phyloP scores from a whole-genome alignment of 176 grass and related monocot genomes.

The Cocos nucifera region DNA sequence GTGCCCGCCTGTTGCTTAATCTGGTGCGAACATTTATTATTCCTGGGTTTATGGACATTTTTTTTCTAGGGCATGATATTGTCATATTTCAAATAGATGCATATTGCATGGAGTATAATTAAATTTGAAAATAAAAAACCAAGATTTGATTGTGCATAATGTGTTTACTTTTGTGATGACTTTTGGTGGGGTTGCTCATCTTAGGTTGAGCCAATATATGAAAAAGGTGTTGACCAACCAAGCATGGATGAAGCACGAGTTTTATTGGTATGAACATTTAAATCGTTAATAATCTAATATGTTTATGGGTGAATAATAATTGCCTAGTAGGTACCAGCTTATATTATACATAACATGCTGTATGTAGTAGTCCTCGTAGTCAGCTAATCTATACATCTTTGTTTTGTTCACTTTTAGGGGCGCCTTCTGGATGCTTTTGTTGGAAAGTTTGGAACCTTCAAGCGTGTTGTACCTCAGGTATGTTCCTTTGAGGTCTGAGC shows the following conservation, averaged over 20 bases:
- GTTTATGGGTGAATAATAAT: too few species aligned
- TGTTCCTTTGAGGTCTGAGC: not conserved
- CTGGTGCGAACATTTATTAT: constrained; percentile 47
- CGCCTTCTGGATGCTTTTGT: constrained; percentile 98
- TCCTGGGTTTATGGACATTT: too few species aligned
- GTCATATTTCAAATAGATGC: too few species aligned
- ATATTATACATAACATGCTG: too few species aligned
- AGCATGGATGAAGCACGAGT: constrained; percentile 95
- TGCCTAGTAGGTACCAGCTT: too few species aligned
- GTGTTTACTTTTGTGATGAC: too few species aligned
- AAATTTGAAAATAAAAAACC: too few species aligned
- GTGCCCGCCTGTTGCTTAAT: constrained; percentile 96
- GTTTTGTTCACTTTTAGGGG: constrained; percentile 32
- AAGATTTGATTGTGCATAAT: too few species aligned
- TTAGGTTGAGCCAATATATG: constrained; percentile 98
- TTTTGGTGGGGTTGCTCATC: not conserved
- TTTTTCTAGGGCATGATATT: too few species aligned
- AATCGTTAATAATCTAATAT: too few species aligned
- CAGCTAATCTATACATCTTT: not conserved
- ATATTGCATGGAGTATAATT: too few species aligned
- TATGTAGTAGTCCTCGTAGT: too few species aligned
- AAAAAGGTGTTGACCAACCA: constrained; percentile 87
- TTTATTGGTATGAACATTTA: constrained; percentile 60
- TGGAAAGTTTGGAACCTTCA: constrained; percentile 90
- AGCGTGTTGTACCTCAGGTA: constrained; percentile 89